These are phyloP conservation scores for Coniophora puteana DNA, from an alignment of 1,284 basidiomycete genomes.

Conservation along the genomic window DNA sequence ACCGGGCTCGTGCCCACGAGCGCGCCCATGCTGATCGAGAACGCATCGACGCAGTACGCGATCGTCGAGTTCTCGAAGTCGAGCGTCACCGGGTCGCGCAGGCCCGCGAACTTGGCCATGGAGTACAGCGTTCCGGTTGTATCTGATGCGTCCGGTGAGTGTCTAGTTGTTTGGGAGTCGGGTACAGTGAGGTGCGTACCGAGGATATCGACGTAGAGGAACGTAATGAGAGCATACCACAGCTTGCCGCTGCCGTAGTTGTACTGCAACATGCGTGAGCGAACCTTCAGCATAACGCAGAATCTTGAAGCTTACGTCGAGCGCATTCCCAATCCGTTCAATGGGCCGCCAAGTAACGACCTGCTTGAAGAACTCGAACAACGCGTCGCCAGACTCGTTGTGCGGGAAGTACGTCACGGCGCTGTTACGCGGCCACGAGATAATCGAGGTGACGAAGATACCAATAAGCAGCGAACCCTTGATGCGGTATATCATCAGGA, in stretches of 20 bases:
- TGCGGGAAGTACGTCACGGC: constrained; percentile 84
- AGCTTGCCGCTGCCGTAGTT: constrained; percentile 66
- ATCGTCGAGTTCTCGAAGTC: constrained; percentile 87
- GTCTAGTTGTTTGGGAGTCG: no score
- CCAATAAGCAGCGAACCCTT: constrained; percentile 83
- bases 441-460: constrained; percentile 83
- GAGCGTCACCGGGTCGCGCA: constrained; percentile 80
- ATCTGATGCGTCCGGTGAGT: constrained; percentile 22
- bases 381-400: constrained; percentile 60
- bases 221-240: constrained; percentile 85
- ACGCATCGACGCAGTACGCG: constrained; percentile 83
- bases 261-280: constrained; percentile 33
- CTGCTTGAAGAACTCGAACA: constrained; percentile 86
- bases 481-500: constrained; percentile 84
- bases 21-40: constrained; percentile 78
- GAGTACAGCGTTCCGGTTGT: constrained; percentile 80
- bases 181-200: constrained; percentile 33
- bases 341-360: constrained; percentile 77
- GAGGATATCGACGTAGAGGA: constrained; percentile 89
- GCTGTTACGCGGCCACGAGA: constrained; percentile 85
- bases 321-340: constrained; percentile 53
- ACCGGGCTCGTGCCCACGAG: constrained; percentile 86
- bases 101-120: constrained; percentile 90
- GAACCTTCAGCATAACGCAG: not conserved
- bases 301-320: constrained; percentile 50